Base-by-base conservation (phyloP, 495 filamentous ascomycete genomes). In the Aspergillus funiculosus region DNA sequence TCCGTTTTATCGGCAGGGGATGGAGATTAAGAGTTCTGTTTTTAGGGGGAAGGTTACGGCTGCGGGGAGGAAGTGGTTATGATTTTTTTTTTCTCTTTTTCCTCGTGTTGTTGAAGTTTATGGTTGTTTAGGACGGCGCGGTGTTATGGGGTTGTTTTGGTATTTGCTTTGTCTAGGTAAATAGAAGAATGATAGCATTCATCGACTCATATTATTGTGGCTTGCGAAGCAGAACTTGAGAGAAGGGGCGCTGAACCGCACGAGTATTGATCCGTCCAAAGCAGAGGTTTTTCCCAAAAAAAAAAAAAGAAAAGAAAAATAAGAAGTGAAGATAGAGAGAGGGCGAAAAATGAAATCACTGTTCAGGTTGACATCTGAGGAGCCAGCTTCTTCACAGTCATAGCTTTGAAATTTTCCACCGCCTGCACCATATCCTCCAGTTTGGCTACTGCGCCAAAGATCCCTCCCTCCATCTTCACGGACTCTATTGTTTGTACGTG, bases 51-150 rank as follows among this genome's bases (percentile, higher is more conserved):
- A 84, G 65, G 87, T 98, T 2, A 79, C 77, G 8, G 86, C 86
- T 22, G 91, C 89, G 6, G 92, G 87, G 65, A 89, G 85, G 74
- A 98, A 97, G 66, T 97, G 92, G 68, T 62, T 98, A 39, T 95
- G 58, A 67, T 46, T 28, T 11, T 17, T 34, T 38, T 32, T 29
- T 28, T 15, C 38, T 46, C 28, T 27, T 32, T 42, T 37, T 27
- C 21, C 29, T 36, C 19, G 29, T n/a, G n/a, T n/a, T n/a, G n/a
- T n/a, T n/a, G n/a, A n/a, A 7, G 34, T n/a, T 27, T 45, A 25
- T 39, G 35, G 4, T 37, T 50, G 26, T 50, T 57, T 56, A 40
- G 8, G 43, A 29, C 37, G 45, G 42, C 17, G 41, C 39, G 37
- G 28, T 37, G 37, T 43, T 11, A 26, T 41, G 17, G n/a, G 28